Base-by-base conservation (phyloP, 2,329 filamentous ascomycete genomes). In the Fusarium newnesense region DNA sequence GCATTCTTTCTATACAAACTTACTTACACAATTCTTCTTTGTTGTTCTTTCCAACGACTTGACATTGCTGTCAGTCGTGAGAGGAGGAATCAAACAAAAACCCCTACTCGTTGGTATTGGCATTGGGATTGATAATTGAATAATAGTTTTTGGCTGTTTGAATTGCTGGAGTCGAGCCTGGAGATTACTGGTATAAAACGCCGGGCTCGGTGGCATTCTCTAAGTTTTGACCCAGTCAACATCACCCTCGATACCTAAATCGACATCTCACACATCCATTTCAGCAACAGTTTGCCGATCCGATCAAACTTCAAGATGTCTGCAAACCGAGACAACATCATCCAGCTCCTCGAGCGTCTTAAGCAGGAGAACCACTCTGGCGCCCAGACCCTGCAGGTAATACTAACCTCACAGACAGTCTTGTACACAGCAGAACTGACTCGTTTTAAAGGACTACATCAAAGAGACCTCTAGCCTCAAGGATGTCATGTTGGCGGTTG, bases 381-480 rank as follows among this genome's bases (percentile, higher is more conserved):
- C 16, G 30, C 44, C 9, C 70, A 54, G 16, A 32, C 57, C 28
- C 58, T 73, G 16, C 54, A 61, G 47, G 70, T 64, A 71, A 44
- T 16, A 19, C 7, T 10, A 40, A 28, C 2, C 47, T 19, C 26
- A n/a, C 7, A 19, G 0, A n/a, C 5, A 26, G 1, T 21, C 30
- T 47, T 9, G 9, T 40, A 8, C 5, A 11, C 21, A 49, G 47
- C 32, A 32, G 26, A 26, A 44, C 58, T 69, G 37, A 69, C 43
- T 34, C 26, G 9, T 10, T 11, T 26, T 15, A 34, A 7, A 73
- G 71, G 70, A 64, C 16, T 73, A 73, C 59, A 44, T 72, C 15
- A 21, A 24, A 9, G 70, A 73, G 50, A 74, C 71, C 21, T 47
- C 63, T 10, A 57, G 68, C 32, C 65, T 73, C 42, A 74, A 71